These are phyloP conservation scores for Francoa sonchifolia DNA, from an alignment of 441 rosid genomes.

Conservation along the genomic window DNA sequence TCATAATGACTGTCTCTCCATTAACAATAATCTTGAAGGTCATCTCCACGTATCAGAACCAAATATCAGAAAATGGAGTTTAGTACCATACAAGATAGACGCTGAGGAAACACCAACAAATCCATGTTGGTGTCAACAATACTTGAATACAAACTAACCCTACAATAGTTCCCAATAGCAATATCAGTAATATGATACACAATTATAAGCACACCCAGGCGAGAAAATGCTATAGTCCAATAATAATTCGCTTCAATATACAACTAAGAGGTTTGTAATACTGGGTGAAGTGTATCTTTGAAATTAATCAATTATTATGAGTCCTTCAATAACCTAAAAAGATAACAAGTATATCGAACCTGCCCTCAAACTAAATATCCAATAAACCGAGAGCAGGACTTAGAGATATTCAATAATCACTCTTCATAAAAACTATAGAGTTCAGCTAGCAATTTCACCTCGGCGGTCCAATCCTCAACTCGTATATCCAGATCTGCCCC, in stretches of 20 bases:
- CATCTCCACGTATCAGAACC: constrained; percentile 19
- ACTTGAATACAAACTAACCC: constrained; percentile 45
- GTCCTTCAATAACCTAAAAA: constrained; percentile 6
- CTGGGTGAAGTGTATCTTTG: too few relatives aligned
- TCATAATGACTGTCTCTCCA: too few relatives aligned
- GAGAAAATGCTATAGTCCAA: constrained; percentile 17
- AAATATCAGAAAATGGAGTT: constrained; percentile 24
- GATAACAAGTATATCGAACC: constrained; percentile 3
- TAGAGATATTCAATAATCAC: constrained; percentile 5
- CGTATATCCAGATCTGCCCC: constrained; percentile 10
- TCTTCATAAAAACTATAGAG: constrained; percentile 6
- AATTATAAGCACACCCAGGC: constrained; percentile 18
- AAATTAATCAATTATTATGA: too few relatives aligned
- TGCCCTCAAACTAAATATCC: constrained; percentile 12
- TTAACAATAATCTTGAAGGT: too few relatives aligned
- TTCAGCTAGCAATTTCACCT: constrained; percentile 2
- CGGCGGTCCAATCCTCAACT: constrained; percentile 8
- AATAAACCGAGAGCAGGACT: constrained; percentile 1
- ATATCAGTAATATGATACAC: constrained; percentile 26
- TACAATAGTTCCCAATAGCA: constrained; percentile 38
- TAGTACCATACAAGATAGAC: constrained; percentile 46
- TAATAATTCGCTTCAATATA: constrained; percentile 12
- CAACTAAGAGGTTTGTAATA: constrained; percentile 7
- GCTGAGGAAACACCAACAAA: constrained; percentile 56
- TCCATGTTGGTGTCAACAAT: constrained; percentile 46